Evolutionary conservation across 1,284 basidiomycete species (phyloP), one percentile per base, ranked within the genome.

Genomic region (Puccinia polysora): DNA sequence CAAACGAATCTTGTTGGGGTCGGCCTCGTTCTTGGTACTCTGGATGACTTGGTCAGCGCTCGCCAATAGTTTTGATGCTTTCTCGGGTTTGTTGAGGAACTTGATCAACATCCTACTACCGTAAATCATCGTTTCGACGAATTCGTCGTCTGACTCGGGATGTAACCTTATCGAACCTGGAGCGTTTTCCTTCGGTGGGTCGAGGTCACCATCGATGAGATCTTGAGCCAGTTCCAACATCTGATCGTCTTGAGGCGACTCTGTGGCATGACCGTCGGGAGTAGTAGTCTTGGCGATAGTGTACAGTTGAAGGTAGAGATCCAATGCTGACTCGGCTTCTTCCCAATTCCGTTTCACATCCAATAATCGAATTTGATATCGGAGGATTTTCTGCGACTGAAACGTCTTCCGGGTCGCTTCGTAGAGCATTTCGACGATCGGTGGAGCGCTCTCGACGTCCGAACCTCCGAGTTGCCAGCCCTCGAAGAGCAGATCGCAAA

Each of bases 341-440:
- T 82, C 78, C 7, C 82, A 79, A 74, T 89, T 87, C 3, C 87
- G 87, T 0, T 85, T 83, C 5, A 87, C 83, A 32, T 75, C 62
- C 7, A 89, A 81, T 0, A 93, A 80, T 0, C 87, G 86, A 15
- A 86, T 85, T 82, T 95, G 87, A 79, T 94, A 89, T 0, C 91
- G 87, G 71, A 90, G 84, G 15, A 95, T 82, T 7, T 86, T 85
- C 75, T 88, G 88, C 0, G 90, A 93, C 78, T 95, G 92, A 83
- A 96, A 95, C 0, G 92, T 96, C 25, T 91, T 84, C 20, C 87
- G 86, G 8, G 90, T 92, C 1, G 90, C 88, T 90, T 91, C 92
- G 88, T 91, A 93, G 0, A 96, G 83, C 15, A 90, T 83, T 86
- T 91, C 76, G 18, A 77, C 75, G 5, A 75, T 64, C 59, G 76